Evolutionary conservation across 345 rosid genomes (phyloP), one percentile per base, ranked within the genome.

Genomic region (Eucalyptus dawsonii): DNA sequence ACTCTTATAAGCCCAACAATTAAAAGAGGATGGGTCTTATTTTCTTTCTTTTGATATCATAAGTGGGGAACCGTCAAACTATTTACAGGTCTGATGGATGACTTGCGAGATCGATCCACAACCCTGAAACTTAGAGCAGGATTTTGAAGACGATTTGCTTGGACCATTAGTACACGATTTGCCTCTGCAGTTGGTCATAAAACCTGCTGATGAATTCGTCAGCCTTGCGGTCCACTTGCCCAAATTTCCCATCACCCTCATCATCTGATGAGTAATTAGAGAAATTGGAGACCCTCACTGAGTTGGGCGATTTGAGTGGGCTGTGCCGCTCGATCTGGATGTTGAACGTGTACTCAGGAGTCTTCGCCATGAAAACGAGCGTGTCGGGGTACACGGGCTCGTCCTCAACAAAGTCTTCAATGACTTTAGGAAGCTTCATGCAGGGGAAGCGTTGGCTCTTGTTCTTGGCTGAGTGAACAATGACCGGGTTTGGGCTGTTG

Each of bases 171-270:
- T 19, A 21, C 81, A 72, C 25, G 12, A 37, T 53, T 86, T 88
- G 86, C 69, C 29, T 60, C 27, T 25, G 44, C 60, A 88, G 69
- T 62, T 88, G 89, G 69, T 88, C 89, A 40, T 88, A 50, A 42
- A 89, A 89, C 81, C 88, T 85, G 62, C 40, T 86, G 54, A 89
- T 89, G 88, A 89, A 89, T 40, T 62, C 90, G 51, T 89, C 90
- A 9, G 90, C 90, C 9, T 60, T 67, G 50, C 49, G 40, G 86
- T 89, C 90, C 80, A 89, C 90, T 40, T 14, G 87, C 51, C 76
- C 60, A 49, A 42, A 81, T 11, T 80, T 50, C 58, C 25, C 90
- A 49, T 86, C 90, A n/a, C 50, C 88, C 85, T 86, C 87, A 21
- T 86, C 89, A 44, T 72, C 76, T 22, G 89, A 72, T 3, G 85